A percentile compares a stretch with the other conserved stretches of the same genome.
These are phyloP conservation scores for Fusarium sp. DNA, from an alignment of 2,329 filamentous ascomycete species.

Conservation along the genomic window DNA sequence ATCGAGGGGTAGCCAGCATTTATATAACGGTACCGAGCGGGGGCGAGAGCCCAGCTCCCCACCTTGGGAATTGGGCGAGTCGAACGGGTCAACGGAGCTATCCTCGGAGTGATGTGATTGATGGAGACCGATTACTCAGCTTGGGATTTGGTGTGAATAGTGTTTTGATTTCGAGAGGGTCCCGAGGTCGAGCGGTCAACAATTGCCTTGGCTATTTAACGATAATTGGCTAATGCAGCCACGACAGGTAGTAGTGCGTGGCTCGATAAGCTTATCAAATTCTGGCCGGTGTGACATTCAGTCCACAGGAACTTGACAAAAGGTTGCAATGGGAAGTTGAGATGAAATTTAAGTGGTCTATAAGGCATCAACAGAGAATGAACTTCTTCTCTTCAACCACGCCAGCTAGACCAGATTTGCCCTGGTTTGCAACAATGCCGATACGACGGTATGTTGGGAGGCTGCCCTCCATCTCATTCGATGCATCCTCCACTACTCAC, in stretches of 20 bases:
- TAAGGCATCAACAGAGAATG: no score
- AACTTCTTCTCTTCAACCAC: not conserved
- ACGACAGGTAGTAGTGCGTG: not conserved
- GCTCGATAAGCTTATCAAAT: not conserved
- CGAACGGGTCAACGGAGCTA: slow-evolving; percentile 25
- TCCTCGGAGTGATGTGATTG: slow-evolving; percentile 1
- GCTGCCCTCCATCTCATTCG: no score
- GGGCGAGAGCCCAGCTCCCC: slow-evolving; percentile 16
- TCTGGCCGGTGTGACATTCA: not conserved
- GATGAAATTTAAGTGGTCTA: not conserved
- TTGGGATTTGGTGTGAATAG: not conserved
- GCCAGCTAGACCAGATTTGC: not conserved
- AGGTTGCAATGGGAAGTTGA: fast-evolving
- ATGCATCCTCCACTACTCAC: not conserved
- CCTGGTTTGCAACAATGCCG: not conserved
- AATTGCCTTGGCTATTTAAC: not conserved
- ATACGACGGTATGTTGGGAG: not conserved
- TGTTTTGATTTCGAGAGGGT: not conserved
- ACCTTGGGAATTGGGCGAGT: slow-evolving; percentile 6
- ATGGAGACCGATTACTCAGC: slow-evolving; percentile 21
- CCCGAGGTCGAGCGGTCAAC: not conserved
- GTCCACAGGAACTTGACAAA: not conserved
- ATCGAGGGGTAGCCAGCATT: slow-evolving; percentile 17
- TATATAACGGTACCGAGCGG: slow-evolving; percentile 2
- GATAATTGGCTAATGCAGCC: not conserved